These are phyloP conservation scores for Gnaphalium uliginosum DNA, from an alignment of 129 eudicot genomes.

Conservation along the genomic window DNA sequence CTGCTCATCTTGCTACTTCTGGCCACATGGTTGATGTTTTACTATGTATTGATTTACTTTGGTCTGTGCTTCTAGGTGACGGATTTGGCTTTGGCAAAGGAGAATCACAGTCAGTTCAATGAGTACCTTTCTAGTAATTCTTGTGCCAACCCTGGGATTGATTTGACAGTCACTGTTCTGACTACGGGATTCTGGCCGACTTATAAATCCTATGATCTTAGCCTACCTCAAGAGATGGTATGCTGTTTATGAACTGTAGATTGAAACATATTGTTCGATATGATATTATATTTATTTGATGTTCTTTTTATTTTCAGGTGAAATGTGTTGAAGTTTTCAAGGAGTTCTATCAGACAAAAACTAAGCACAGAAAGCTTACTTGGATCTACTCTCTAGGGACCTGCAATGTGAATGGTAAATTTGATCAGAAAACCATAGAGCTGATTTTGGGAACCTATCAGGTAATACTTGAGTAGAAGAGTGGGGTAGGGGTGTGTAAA, in stretches of 20 bases:
- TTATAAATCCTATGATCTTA: conserved; percentile 73
- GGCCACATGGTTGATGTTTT: background rate
- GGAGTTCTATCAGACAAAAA: conserved; percentile 54
- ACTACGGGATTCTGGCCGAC: conserved; percentile 96
- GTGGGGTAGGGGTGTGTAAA: background rate
- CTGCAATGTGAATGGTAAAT: conserved; percentile 66
- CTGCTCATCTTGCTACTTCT: background rate
- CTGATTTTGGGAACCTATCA: conserved; percentile 77
- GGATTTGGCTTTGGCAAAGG: conserved; percentile 78
- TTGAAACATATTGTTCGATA: background rate
- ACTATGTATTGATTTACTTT: background rate
- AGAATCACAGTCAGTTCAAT: conserved; percentile 54
- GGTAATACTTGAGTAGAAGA: conserved; percentile 37
- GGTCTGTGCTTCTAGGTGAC: conserved; percentile 50
- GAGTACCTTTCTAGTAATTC: conserved; percentile 48
- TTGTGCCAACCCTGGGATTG: conserved; percentile 62
- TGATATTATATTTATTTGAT: background rate
- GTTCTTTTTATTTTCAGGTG: conserved; percentile 39
- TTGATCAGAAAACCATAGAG: conserved; percentile 77
- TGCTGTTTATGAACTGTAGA: conserved; percentile 10
- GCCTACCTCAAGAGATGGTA: conserved; percentile 86
- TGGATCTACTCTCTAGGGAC: conserved; percentile 86
- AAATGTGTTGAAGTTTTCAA: conserved; percentile 73
- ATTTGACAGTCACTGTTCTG: conserved; percentile 77
- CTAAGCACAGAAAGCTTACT: conserved; percentile 77